Percentiles rank a stretch among this genome's conserved stretches.
These are phyloP conservation scores for Torulaspora indica DNA, from an alignment of 805 yeast genomes.

Conservation along the genomic window DNA sequence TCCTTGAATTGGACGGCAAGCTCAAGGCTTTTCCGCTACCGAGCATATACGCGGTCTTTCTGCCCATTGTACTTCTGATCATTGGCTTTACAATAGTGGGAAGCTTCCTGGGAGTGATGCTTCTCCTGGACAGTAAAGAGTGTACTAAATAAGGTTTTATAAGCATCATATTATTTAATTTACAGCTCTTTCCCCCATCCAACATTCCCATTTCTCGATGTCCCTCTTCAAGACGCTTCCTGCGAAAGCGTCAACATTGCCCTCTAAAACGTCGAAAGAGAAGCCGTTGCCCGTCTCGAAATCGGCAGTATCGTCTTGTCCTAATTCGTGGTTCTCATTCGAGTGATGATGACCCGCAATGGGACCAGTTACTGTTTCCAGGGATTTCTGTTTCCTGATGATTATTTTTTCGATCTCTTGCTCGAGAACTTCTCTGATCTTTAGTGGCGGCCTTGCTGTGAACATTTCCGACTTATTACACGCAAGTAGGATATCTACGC, in stretches of 20 bases:
- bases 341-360: not conserved
- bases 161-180: constrained; percentile 35
- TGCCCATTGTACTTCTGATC: constrained; percentile 31
- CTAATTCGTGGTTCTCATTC: constrained; percentile 7
- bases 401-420: constrained; percentile 53
- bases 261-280: constrained; percentile 64
- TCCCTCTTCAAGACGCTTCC: constrained; percentile 67
- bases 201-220: constrained; percentile 59
- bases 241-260: constrained; percentile 60
- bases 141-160: constrained; percentile 1
- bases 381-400: constrained; percentile 42
- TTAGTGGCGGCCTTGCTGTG: constrained; percentile 66
- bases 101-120: constrained; percentile 25
- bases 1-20: constrained; percentile 27
- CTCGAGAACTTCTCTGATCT: constrained; percentile 58
- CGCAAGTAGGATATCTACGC: constrained; percentile 70
- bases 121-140: constrained; percentile 11
- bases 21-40: constrained; percentile 29
- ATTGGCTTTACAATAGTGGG: constrained; percentile 30
- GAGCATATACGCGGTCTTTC: constrained; percentile 29
- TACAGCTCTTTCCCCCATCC: constrained; percentile 74
- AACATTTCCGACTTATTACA: constrained; percentile 85
- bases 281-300: constrained; percentile 40
- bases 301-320: constrained; percentile 19
- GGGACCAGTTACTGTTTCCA: constrained; percentile 41